Evolutionary conservation across 2,329 filamentous ascomycete genomes (phyloP), one percentile per base, ranked within the genome.

Genomic region (Magnaporthiopsis poae): DNA sequence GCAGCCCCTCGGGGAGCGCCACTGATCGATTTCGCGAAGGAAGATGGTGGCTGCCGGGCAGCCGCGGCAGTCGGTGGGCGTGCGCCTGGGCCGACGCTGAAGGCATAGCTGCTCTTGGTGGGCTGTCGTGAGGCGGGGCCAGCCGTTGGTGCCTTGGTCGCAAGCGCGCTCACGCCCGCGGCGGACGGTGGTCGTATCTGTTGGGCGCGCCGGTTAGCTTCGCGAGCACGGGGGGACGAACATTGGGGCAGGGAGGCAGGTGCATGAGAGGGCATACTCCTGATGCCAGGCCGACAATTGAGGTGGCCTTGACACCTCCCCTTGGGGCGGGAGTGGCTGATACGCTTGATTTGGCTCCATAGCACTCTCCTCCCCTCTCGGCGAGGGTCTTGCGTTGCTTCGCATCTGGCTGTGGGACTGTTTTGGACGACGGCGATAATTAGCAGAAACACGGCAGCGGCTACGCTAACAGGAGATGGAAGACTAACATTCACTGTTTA

Each of bases 371-470:
- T 39, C 81, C 84, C 70, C 80, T 80, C 66, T 88, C 84, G 27
- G 75, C 76, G 33, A 88, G 76, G 18, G 84, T 85, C 71, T 86
- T 86, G 67, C 87, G 81, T 7, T 65, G 63, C 75, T 90, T 89
- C 3, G 85, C 72, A 64, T 86, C 82, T 27, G 86, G 80, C 71
- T 85, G 80, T 29, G 77, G 70, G 65, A 81, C 85, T 87, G 69
- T 63, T 59, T 46, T 18, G 36, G 18, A 25, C 21, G 18, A n/a
- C 33, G 52, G 35, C 61, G 21, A 65, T 31, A 3, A 31, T 65
- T 52, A 65, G 52, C 56, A 21, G 46, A 11, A 5, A 21, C 18
- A 21, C 46, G 46, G 18, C 18, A 56, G 21, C 18, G 3, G 21
- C n/a, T 21, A 5, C n/a, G 18, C 46, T 25, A 8, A 25, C 15